phyloP scores from a whole-genome alignment of 352 stramenopile species.

The Phytophthora nicotianae region DNA sequence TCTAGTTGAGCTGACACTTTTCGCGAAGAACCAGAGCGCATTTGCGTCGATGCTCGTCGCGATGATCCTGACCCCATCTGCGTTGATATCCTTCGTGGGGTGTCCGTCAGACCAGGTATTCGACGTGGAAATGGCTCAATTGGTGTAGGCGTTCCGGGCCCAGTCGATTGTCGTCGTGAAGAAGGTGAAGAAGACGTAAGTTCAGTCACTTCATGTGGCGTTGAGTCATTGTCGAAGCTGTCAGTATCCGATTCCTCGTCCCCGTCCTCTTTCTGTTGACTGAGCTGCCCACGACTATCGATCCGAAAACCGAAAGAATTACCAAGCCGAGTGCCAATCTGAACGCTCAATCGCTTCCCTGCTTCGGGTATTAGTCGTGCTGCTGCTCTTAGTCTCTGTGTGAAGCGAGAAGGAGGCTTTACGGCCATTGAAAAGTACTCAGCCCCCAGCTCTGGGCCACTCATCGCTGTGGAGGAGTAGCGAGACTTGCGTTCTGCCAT shows the following conservation, averaged over 20 bases:
- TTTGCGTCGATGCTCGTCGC: constrained; percentile 7
- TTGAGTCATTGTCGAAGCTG: constrained; percentile 27
- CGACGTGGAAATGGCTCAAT: constrained; percentile 6
- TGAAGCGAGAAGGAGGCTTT: constrained; percentile 17
- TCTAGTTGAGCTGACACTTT: constrained; percentile 17
- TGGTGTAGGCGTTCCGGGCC: constrained; percentile 7
- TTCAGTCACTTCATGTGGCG: constrained; percentile 8
- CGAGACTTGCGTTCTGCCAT: constrained; percentile 33
- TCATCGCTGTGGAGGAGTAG: constrained; percentile 30
- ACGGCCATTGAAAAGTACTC: constrained; percentile 19
- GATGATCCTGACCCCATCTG: constrained; percentile 19
- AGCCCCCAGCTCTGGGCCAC: constrained; percentile 17
- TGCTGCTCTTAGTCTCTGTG: constrained; percentile 21
- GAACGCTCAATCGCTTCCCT: constrained; percentile 30
- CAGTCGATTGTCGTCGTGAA: constrained; percentile 19
- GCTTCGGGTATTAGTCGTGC: constrained; percentile 23
- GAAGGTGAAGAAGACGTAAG: constrained; percentile 4
- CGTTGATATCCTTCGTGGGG: constrained; percentile 6
- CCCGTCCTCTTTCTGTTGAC: constrained; percentile 14
- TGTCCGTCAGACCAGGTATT: constrained; percentile 8
- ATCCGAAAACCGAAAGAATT: constrained; percentile 21
- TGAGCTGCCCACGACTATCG: constrained; percentile 26
- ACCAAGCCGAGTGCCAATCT: constrained; percentile 21
- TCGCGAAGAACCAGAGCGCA: constrained; percentile 9
- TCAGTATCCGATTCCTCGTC: constrained; percentile 30